phyloP scores from a whole-genome alignment of 2,329 filamentous ascomycete genomes.

The Diaporthe velutina region DNA sequence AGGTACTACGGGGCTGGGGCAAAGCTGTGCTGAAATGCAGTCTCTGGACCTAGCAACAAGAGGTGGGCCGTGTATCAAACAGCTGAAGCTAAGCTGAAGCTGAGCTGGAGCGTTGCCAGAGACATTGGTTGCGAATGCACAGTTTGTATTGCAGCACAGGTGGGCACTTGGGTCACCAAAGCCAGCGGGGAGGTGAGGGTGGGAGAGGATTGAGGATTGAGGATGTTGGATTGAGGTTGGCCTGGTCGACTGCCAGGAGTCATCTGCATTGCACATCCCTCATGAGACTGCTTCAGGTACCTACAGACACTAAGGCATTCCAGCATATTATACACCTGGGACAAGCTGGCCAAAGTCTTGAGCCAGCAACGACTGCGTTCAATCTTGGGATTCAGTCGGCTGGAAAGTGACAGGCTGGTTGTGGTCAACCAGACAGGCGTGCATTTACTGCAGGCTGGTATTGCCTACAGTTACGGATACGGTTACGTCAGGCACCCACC shows the following conservation, averaged over 20 bases:
- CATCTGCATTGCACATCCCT: background rate
- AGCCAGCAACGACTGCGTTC: background rate
- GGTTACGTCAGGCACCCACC: slow-evolving; percentile 12
- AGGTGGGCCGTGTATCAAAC: background rate
- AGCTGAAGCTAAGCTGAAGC: background rate
- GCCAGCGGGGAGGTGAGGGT: background rate
- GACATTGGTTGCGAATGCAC: too few relatives aligned
- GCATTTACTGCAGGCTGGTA: background rate
- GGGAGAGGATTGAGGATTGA: background rate
- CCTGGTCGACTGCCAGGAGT: background rate
- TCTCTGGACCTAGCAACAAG: background rate
- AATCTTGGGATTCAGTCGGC: background rate
- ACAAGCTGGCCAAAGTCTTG: too few relatives aligned
- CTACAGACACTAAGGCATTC: background rate
- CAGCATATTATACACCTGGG: too few relatives aligned
- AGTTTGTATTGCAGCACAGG: background rate
- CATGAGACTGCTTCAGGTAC: background rate
- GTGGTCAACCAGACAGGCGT: background rate
- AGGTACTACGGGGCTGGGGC: slow-evolving; percentile 1
- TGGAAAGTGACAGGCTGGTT: background rate
- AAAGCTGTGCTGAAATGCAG: background rate
- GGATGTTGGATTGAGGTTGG: background rate
- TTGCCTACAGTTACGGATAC: background rate
- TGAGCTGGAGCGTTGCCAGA: background rate
- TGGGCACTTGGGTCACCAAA: background rate